Evolutionary conservation across 2,329 filamentous ascomycete genomes (phyloP), one percentile per base, ranked within the genome.

Genomic region (Daldinia eschscholtzii): DNA sequence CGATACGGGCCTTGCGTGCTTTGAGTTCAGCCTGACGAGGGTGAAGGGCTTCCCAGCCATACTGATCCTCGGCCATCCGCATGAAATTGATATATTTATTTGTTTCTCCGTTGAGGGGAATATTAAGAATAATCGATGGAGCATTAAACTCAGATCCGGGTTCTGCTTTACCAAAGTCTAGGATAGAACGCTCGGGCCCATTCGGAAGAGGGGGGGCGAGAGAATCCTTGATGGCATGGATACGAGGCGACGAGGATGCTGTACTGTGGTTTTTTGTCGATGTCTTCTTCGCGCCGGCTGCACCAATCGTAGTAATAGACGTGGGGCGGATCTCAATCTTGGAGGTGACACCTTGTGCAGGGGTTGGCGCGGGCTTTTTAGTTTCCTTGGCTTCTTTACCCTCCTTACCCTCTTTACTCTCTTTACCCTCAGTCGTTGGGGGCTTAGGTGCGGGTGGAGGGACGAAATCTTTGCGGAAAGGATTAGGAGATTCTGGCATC

Each of bases 1-100:
- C 94, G 60, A 98, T 94, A 63, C 94, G 91, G 18, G 93, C 92
- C 74, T 97, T 91, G 62, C 93, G 91, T 75, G 97, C 93, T 71
- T 93, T 91, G 71, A 96, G 93, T 35, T 94, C 94, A 1, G 96
- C 96, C 70, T 97, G 86, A 6, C 94, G 92, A 33, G 96, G 96
- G 78, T 98, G 94, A 39, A 98, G 85, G 0, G 95, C 96, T 69
- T 97, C 94, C 85, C 95, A 97, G 26, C 96, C 96, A 79, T 98
- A 98, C 70, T 91, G 92, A 71, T 97, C 94, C 80, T 97, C 93
- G 10, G 97, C 96, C 80, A 98, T 86, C 50, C 93, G 93, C 76
- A 95, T 94, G 72, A 98, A 98, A 79, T 98, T 98, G 81, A 99
- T 89, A 68, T 97, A 95, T 73, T 95, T 93, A 79, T 97, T 97